Base-by-base conservation (phyloP, 768 basidiomycete genomes). In the Tylopilus balloui region DNA sequence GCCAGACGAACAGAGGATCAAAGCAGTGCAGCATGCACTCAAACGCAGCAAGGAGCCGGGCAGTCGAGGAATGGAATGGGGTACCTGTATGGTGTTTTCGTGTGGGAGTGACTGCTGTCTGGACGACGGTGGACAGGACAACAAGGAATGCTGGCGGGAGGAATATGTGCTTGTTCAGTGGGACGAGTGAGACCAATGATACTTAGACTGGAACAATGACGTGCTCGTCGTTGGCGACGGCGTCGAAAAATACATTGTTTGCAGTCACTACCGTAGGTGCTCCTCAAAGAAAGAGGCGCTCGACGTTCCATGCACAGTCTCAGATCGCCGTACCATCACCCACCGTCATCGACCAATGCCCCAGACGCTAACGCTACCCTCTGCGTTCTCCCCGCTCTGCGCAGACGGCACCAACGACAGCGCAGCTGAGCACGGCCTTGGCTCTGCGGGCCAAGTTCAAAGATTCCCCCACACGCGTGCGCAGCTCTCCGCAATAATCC, bases 31-130 rank as follows among this genome's bases (percentile, higher is more conserved):
- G 59, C 66, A 71, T 32, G 72, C 70, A 20, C 63, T 90, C 52
- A 79, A 80, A 58, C 74, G 72, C 12, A 69, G 58, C 27, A 70
- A 69, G 27, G 70, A 68, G 10, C 63, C 68, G 1, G 78, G 72
- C 13, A 73, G 75, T 44, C 69, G 71, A 35, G 86, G 85, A 0
- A 93, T 98, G 90, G 92, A 94, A 50, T 98, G 93, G 92, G 95
- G 95, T 0, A 94, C 88, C 1, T 83, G 86, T 48, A 73, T 95
- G 72, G 75, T 98, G 10, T 95, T 93, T 69, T 88, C 88, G 1
- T 97, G 95, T 61, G 78, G 78, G 59, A 76, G 76, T 39, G 90
- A 95, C 64, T 96, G 93, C 63, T 82, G 79, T 60, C 46, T 70
- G 45, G 71, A 68, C 37, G 73, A 69, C 20, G 71, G 67, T 6